Evolutionary conservation across 176 grass and related monocot species (phyloP), one percentile per base, ranked within the genome.

Genomic region (Neostapfia colusana): DNA sequence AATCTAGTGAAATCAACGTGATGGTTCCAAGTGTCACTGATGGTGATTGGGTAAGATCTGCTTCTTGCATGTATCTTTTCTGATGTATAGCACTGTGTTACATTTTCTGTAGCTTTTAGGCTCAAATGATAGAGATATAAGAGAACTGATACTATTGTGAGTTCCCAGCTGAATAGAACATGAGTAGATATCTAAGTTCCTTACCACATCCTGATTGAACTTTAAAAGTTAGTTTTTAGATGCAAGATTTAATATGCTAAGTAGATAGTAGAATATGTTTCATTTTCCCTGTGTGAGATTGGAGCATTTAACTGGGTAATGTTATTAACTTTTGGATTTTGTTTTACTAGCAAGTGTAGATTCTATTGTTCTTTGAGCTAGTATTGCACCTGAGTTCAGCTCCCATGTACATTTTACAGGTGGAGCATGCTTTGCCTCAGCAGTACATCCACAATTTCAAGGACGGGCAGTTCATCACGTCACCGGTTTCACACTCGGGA

Each of bases 1-100:
- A 99, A 86, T 99, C 96, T 75, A 95, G 92, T 87, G 96, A 99
- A 87, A 86, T 95, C 75, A 99, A 99, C 75, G 82, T 99, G 58
- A 72, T 99, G 83, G 89, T 89, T 84, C 89, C 88, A 61, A 84
- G 84, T 45, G 67, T 42, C 20, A 72, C 86, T 61, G 81, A 97
- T 53, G 84, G 84, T 55, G 94, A 97, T 51, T 97, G 88, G 94
- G 94, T 97, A 93, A 85, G 88, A 63, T 59, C 14, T 76, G 31
- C 14, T 57, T 5, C 45, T 36, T 38, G 31, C 20, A 26, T 26
- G n/a, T 37, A 2, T 51, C 21, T 13, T 36, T 17, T 83, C 3
- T 7, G 26, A 68, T 59, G 24, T 31, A 65, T 55, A 53, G 43
- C 9, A 10, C 20, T 4, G 31, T 26, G 8, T 36, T 54, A 75